These are phyloP conservation scores for Taiwanofungus camphoratus DNA, from an alignment of 1,284 basidiomycete genomes.

Conservation along the genomic window DNA sequence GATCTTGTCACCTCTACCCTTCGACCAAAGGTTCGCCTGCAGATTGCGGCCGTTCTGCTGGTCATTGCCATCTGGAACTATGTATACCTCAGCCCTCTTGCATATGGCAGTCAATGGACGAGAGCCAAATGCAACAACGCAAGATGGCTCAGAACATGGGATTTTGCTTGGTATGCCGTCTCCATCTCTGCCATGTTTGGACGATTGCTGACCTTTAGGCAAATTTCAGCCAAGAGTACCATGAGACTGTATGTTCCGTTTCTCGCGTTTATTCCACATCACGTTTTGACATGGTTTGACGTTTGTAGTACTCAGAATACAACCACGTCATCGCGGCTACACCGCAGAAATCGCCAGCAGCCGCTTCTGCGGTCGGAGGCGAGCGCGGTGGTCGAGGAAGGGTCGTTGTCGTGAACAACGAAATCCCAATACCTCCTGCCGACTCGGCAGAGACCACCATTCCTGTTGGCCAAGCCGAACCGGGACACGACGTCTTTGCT, in stretches of 20 bases:
- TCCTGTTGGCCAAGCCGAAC: slow-evolving; percentile 50
- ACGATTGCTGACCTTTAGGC: too few relatives aligned
- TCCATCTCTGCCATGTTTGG: neutral
- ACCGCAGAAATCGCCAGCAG: slow-evolving; percentile 30
- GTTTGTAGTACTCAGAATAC: slow-evolving; percentile 50
- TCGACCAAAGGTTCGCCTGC: slow-evolving; percentile 71
- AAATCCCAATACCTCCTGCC: slow-evolving; percentile 13
- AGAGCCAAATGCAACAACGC: slow-evolving; percentile 70
- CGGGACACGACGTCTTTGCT: slow-evolving; percentile 64
- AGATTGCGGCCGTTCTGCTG: slow-evolving; percentile 71
- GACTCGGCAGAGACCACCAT: slow-evolving; percentile 34
- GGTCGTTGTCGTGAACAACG: slow-evolving; percentile 31
- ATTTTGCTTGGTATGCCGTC: slow-evolving; percentile 79
- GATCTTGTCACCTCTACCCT: slow-evolving; percentile 82
- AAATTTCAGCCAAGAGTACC: slow-evolving; percentile 51
- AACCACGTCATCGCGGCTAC: slow-evolving; percentile 31
- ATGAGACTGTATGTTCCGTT: slow-evolving; percentile 44
- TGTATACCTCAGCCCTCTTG: slow-evolving; percentile 75
- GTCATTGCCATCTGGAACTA: slow-evolving; percentile 78
- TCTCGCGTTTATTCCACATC: neutral
- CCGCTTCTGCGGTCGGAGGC: slow-evolving; percentile 43
- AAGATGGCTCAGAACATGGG: slow-evolving; percentile 90
- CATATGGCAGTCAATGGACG: slow-evolving; percentile 89
- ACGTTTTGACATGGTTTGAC: neutral
- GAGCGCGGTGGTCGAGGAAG: slow-evolving; percentile 33